phyloP scores from a whole-genome alignment of 1,139 yeast genomes.

The Sugiyamaella grinbergsii region DNA sequence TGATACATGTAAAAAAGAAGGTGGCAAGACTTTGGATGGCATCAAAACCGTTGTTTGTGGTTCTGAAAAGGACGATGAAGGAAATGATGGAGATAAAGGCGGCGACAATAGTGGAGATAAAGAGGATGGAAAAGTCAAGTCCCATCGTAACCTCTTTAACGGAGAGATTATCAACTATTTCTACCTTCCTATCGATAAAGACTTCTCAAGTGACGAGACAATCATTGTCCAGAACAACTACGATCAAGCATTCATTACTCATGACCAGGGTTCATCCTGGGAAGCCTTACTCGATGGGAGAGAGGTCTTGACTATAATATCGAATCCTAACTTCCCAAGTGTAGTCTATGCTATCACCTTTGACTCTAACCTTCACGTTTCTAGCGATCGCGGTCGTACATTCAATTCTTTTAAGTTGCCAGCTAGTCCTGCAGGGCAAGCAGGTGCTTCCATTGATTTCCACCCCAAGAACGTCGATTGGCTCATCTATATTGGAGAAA shows the following conservation, averaged over 20 bases:
- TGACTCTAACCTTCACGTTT: slow-evolving; percentile 51
- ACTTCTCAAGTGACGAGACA: slow-evolving; percentile 55
- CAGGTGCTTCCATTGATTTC: slow-evolving; percentile 54
- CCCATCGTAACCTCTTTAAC: slow-evolving; percentile 12
- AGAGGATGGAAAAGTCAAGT: slow-evolving; percentile 12
- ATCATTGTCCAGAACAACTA: slow-evolving; percentile 61
- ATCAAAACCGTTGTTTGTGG: slow-evolving; percentile 28
- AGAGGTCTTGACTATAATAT: slow-evolving; percentile 54
- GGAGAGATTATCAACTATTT: slow-evolving; percentile 56
- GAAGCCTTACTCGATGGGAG: slow-evolving; percentile 51
- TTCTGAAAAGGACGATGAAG: slow-evolving; percentile 16
- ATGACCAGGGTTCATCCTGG: slow-evolving; percentile 74
- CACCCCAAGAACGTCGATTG: slow-evolving; percentile 57
- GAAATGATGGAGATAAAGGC: slow-evolving; percentile 10
- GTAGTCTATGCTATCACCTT: slow-evolving; percentile 63
- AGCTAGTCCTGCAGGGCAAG: slow-evolving; percentile 41
- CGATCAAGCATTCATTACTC: slow-evolving; percentile 62
- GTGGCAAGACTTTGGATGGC: slow-evolving; percentile 31
- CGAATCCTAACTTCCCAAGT: slow-evolving; percentile 66
- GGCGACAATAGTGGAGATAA: slow-evolving; percentile 19
- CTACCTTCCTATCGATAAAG: slow-evolving; percentile 51
- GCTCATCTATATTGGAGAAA: slow-evolving; percentile 70
- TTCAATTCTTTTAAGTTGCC: slow-evolving; percentile 58
- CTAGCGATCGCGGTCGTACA: slow-evolving; percentile 67
- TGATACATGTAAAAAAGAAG: slow-evolving; percentile 47